A percentile compares a stretch with the other conserved stretches of the same genome.
Evolutionary conservation across 441 rosid species (phyloP).

Genomic region (Erodium trifolium): DNA sequence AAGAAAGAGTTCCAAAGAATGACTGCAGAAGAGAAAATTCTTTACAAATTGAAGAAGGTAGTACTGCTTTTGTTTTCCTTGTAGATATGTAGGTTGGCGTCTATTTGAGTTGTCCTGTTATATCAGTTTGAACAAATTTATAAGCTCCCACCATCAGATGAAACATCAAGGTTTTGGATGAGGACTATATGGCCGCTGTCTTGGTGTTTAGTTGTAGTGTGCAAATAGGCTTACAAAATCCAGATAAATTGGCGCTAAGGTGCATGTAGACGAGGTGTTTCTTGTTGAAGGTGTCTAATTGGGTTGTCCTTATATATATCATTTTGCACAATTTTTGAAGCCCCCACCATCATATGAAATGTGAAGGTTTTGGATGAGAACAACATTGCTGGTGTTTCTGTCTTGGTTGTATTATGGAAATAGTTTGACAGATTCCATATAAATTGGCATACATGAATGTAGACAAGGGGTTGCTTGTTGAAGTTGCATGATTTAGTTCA

Average conservation of each 20-base stretch:
- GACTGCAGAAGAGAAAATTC: conserved; percentile 72
- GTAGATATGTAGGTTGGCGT: neutral
- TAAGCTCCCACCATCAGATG: neutral
- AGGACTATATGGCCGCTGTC: neutral
- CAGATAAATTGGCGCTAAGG: neutral
- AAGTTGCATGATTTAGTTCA: neutral
- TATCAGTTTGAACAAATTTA: neutral
- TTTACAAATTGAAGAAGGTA: conserved; percentile 73
- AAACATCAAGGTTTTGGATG: neutral
- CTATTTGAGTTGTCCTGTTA: neutral
- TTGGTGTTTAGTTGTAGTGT: neutral
- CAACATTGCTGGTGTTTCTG: neutral
- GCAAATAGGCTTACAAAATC: neutral
- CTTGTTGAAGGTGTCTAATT: neutral
- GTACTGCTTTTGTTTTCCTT: neutral
- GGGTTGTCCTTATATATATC: neutral
- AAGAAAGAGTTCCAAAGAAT: conserved; percentile 81
- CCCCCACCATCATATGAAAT: neutral
- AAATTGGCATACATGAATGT: neutral
- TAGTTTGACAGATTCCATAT: too few species aligned
- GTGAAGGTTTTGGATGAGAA: too few species aligned
- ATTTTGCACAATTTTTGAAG: neutral
- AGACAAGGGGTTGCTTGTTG: neutral
- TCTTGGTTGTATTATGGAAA: too few species aligned
- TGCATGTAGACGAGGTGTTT: neutral